Evolutionary conservation across 805 yeast genomes (phyloP).

Genomic region (Kazachstania africana): DNA sequence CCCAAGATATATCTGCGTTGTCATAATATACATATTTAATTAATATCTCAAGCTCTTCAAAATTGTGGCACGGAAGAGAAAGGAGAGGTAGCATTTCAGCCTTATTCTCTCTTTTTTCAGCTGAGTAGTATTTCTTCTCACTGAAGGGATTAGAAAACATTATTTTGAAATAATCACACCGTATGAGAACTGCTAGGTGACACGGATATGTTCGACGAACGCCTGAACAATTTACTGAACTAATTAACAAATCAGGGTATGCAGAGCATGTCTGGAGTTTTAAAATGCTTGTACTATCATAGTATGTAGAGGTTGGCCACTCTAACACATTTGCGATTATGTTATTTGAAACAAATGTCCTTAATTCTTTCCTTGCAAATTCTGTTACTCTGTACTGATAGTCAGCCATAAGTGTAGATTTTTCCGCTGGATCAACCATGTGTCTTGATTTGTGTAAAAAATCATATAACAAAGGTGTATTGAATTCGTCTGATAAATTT

Average conservation of each 20-base stretch:
- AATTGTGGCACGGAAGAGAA: constrained; percentile 13
- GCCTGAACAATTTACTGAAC: constrained; percentile 23
- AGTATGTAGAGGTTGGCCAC: neutral
- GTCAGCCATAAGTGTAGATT: constrained; percentile 25
- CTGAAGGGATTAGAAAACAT: constrained; percentile 45
- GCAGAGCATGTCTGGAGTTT: constrained; percentile 2
- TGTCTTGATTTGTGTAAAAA: constrained; percentile 24
- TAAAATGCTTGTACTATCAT: constrained; percentile 1
- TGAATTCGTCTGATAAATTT: constrained; percentile 25
- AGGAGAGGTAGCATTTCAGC: constrained; percentile 18
- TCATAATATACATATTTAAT: constrained; percentile 52
- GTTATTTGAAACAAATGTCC: constrained; percentile 14
- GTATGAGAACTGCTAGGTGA: constrained; percentile 46
- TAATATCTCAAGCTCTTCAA: constrained; percentile 37
- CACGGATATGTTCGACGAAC: constrained; percentile 40
- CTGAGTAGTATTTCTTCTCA: constrained; percentile 19
- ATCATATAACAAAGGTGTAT: constrained; percentile 28
- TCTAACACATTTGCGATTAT: constrained; percentile 8
- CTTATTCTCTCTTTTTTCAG: constrained; percentile 1
- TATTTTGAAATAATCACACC: constrained; percentile 53
- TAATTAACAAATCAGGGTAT: constrained; percentile 39
- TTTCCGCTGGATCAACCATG: constrained; percentile 21
- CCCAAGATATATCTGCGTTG: constrained; percentile 38
- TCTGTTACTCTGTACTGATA: constrained; percentile 23
- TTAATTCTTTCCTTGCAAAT: constrained; percentile 17